Evolutionary conservation across 768 basidiomycete genomes (phyloP), one percentile per base, ranked within the genome.

Genomic region (Macrolepiota dolichaula): DNA sequence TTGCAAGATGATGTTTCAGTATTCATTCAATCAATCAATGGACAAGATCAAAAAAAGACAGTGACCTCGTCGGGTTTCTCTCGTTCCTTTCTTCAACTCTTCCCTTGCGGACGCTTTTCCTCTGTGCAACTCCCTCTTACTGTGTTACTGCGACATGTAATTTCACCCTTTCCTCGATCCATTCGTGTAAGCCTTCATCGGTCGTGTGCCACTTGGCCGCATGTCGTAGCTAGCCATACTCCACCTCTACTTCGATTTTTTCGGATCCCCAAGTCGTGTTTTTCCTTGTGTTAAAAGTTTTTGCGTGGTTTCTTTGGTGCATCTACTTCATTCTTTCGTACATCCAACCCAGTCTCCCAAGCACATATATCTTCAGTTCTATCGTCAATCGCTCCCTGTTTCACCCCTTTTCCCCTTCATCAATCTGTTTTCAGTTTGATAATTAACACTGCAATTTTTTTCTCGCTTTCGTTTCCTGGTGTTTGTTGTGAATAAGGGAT

Each of bases 21-120:
- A 56, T 47, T 25, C 51, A 60, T 60, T 60, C 51, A 52, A 12
- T 38, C 37, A 37, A 59, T 53, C 51, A 60, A 61, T 37, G 59
- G 59, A 61, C 52, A 61, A 61, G 32, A 49, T 47, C 52, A 54
- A 54, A 22, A n/a, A 40, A 53, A 60, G 44, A 44, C 49, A 37
- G 24, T 19, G 44, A 32, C 35, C 32, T n/a, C 17, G 22, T 10
- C 19, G 10, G 24, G 42, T n/a, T 38, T 27, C 17, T 12, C 46
- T 42, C 36, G 7, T 49, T 49, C 13, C 29, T 3, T 36, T 49
- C 29, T 37, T 38, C 24, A 11, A 22, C 37, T 38, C 35, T 19
- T 22, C 19, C 19, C 19, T 38, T 19, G 35, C 35, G 57, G 50
- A 57, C 57, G 25, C 37, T 50, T 47, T 25, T 19, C 12, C 44